Conservation (phyloP, 495 filamentous ascomycete genomes). For the Talaromyces thailandensis region DNA sequence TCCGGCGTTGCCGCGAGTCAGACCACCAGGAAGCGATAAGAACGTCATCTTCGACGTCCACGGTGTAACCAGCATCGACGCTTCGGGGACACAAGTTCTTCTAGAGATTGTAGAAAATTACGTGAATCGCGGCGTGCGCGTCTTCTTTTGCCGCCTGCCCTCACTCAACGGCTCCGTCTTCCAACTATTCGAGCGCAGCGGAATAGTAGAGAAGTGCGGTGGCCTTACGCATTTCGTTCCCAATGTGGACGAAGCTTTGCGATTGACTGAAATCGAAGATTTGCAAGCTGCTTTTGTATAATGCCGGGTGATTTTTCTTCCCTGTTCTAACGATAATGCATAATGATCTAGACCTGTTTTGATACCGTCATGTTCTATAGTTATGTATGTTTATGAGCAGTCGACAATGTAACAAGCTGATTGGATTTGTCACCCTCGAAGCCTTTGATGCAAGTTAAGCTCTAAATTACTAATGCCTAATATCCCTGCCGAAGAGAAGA, state of each 20-base stretch:
- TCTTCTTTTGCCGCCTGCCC: slow-evolving; percentile 83
- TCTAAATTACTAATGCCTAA: not conserved
- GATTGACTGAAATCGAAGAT: slow-evolving; percentile 63
- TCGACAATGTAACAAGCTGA: not conserved
- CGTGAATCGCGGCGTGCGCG: slow-evolving; percentile 57
- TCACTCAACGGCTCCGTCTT: slow-evolving; percentile 54
- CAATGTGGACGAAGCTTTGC: slow-evolving; percentile 75
- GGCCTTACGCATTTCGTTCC: slow-evolving; percentile 69
- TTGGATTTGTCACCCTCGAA: not conserved
- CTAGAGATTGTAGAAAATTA: slow-evolving; percentile 81
- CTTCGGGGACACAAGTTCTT: slow-evolving; percentile 84
- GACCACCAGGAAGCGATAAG: slow-evolving; percentile 62
- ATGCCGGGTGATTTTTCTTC: not conserved
- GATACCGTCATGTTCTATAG: not conserved
- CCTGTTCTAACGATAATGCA: not conserved
- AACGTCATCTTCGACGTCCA: slow-evolving; percentile 97
- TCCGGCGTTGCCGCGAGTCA: slow-evolving; percentile 72
- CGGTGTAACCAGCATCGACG: slow-evolving; percentile 86
- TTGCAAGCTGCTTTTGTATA: not conserved
- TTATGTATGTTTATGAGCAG: not conserved
- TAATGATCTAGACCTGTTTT: not conserved
- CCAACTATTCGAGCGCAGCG: slow-evolving; percentile 63
- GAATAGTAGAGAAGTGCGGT: slow-evolving; percentile 74
- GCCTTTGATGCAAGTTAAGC: not conserved
- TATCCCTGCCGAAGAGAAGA: not conserved